These are phyloP conservation scores for Agrocybe praecox DNA, from an alignment of 768 basidiomycete species.

Conservation along the genomic window DNA sequence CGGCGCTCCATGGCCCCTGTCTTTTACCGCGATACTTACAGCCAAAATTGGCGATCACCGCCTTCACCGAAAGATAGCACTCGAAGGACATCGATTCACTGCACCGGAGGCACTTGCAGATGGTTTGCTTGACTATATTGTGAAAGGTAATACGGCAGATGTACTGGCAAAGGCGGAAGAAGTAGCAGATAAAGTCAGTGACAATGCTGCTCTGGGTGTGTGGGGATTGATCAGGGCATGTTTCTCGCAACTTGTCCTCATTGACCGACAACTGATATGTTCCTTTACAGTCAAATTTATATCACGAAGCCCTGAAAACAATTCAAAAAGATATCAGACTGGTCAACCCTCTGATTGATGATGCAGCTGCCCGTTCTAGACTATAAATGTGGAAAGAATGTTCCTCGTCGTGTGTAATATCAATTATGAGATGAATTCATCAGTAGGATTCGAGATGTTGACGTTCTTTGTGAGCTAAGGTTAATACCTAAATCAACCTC, in stretches of 20 bases:
- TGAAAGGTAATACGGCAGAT: slow-evolving; percentile 57
- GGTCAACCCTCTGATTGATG: slow-evolving; percentile 40
- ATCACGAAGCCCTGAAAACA: slow-evolving; percentile 52
- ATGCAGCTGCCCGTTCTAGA: slow-evolving; percentile 51
- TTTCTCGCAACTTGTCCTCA: background rate
- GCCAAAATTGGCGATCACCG: slow-evolving; percentile 65
- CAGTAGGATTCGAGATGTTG: too few species aligned
- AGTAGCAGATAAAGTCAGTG: slow-evolving; percentile 55
- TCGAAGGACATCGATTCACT: slow-evolving; percentile 82
- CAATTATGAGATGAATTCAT: too few species aligned
- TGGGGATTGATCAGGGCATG: slow-evolving; percentile 76
- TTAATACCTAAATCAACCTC: too few species aligned
- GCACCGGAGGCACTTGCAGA: slow-evolving; percentile 66
- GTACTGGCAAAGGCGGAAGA: slow-evolving; percentile 67
- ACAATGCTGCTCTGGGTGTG: slow-evolving; percentile 57
- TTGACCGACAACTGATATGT: background rate
- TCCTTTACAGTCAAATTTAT: slow-evolving; percentile 49
- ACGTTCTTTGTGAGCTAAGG: too few species aligned
- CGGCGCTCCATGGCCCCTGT: slow-evolving; percentile 78
- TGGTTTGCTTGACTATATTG: slow-evolving; percentile 73
- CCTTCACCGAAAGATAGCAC: slow-evolving; percentile 68
- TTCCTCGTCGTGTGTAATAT: background rate
- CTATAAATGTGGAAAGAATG: slow-evolving; percentile 26
- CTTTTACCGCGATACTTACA: slow-evolving; percentile 63
- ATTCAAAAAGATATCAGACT: slow-evolving; percentile 39